Conservation (phyloP, 1,284 basidiomycete genomes). For the Puccinia sorghi region DNA sequence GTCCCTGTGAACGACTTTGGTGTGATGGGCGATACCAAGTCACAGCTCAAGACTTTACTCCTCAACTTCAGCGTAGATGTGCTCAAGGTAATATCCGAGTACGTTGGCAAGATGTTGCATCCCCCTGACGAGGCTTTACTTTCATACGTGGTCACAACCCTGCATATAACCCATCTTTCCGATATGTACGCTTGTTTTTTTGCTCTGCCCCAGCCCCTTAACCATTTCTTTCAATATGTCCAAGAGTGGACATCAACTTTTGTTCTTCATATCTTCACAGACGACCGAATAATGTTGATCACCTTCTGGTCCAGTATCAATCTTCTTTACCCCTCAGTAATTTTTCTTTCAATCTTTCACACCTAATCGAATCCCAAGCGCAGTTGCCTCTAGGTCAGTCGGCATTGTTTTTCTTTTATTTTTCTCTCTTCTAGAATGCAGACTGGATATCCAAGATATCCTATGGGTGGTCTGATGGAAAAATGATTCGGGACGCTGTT, state of each 20-base stretch:
- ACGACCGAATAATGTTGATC: slow-evolving; percentile 15
- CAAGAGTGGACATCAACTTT: neutral
- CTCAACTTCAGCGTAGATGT: slow-evolving; percentile 8
- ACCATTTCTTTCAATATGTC: neutral
- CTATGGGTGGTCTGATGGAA: neutral
- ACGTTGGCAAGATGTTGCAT: slow-evolving; percentile 7
- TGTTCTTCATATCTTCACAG: slow-evolving; percentile 3
- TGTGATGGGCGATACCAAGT: neutral
- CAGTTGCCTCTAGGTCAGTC: slow-evolving; percentile 22
- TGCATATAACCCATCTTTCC: slow-evolving; percentile 11
- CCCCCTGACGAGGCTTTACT: slow-evolving; percentile 1
- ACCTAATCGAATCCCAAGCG: slow-evolving; percentile 10
- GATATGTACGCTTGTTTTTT: neutral
- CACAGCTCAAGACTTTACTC: slow-evolving; percentile 7
- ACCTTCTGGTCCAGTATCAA: slow-evolving; percentile 9
- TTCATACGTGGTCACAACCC: neutral
- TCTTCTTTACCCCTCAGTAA: slow-evolving; percentile 27
- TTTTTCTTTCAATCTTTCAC: slow-evolving; percentile 24
- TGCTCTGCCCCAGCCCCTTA: neutral
- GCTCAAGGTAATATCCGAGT: neutral
- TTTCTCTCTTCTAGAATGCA: neutral
- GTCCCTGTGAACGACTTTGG: slow-evolving; percentile 3
- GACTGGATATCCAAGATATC: neutral
- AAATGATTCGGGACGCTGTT: neutral
- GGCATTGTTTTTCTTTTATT: too few relatives aligned